Evolutionary conservation across 768 basidiomycete genomes (phyloP), one percentile per base, ranked within the genome.

Genomic region (Xerocomus potaroensis): DNA sequence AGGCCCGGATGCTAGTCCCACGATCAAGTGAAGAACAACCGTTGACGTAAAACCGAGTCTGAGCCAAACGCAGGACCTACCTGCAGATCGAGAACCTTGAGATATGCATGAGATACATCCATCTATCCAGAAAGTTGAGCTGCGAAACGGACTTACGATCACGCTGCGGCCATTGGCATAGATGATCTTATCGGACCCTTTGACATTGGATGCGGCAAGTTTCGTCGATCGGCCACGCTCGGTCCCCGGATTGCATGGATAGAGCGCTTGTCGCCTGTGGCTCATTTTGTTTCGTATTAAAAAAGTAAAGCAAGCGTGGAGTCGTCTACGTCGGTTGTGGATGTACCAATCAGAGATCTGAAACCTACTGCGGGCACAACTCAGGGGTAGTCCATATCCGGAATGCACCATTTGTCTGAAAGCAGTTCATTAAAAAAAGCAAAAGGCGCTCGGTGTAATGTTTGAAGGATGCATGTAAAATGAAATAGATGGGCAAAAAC

Each of bases 121-220:
- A 14, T 31, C 32, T 0, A 11, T 19, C 10, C n/a, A 14, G 36
- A 26, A 36, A 43, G 5, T 32, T 15, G 22, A 46, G 26, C 23
- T 36, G 27, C 4, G 42, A 15, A 33, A 47, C 2, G 19, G n/a
- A 75, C 93, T 58, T 61, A 95, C 92, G 58, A 95, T 81, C 41
- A 96, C 82, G 9, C 80, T 79, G 67, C 84, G 82, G 31, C 91
- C 91, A 59, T 87, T 91, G 3, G 85, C 76, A 55, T 97, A 96
- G 14, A 89, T 77, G 51, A 96, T 70, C 73, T 88, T 94, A 66
- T 78, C 87, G 14, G 59, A 58, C 18, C 60, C 60, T 38, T 58
- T 63, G 46, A 62, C 41, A 68, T 83, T 88, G 67, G 66, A 77
- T 45, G 77, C 75, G 49, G 80, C 79, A 34, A 93, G 77, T 67